These are phyloP conservation scores for Hirschfeldia incana DNA, from an alignment of 345 rosid genomes.

Conservation along the genomic window DNA sequence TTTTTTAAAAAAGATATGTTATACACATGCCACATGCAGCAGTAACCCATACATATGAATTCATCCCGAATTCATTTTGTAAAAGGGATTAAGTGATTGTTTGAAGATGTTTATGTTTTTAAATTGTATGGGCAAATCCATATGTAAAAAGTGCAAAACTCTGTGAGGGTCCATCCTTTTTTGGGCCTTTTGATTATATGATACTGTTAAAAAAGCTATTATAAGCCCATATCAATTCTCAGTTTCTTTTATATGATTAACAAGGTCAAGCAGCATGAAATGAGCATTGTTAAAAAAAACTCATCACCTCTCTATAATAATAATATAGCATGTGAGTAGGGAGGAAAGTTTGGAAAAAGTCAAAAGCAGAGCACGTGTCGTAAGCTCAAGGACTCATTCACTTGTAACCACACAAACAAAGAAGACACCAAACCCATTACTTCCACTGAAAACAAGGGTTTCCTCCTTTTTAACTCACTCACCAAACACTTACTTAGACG, in stretches of 20 bases:
- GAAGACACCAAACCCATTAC: constrained; percentile 34
- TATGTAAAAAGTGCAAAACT: background rate
- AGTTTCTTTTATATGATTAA: background rate
- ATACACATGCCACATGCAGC: background rate
- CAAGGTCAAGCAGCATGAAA: background rate
- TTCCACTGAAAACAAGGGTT: constrained; percentile 42
- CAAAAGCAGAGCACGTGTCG: constrained; percentile 39
- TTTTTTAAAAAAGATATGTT: background rate
- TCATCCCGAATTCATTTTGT: background rate
- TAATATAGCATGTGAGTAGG: constrained; percentile 23
- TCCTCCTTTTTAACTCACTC: constrained; percentile 34
- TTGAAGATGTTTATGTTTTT: background rate
- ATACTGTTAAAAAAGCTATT: background rate
- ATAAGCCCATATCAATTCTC: background rate
- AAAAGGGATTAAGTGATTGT: background rate
- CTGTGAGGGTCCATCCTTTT: background rate
- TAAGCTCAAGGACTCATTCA: background rate
- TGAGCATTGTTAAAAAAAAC: background rate
- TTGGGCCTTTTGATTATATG: background rate
- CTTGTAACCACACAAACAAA: constrained; percentile 38
- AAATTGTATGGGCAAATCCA: background rate
- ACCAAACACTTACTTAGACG: background rate
- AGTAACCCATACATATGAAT: background rate
- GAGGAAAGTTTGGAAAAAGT: constrained; percentile 27
- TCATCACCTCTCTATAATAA: background rate